These are phyloP conservation scores for Cubamyces lactineus DNA, from an alignment of 768 basidiomycete genomes.

Conservation along the genomic window DNA sequence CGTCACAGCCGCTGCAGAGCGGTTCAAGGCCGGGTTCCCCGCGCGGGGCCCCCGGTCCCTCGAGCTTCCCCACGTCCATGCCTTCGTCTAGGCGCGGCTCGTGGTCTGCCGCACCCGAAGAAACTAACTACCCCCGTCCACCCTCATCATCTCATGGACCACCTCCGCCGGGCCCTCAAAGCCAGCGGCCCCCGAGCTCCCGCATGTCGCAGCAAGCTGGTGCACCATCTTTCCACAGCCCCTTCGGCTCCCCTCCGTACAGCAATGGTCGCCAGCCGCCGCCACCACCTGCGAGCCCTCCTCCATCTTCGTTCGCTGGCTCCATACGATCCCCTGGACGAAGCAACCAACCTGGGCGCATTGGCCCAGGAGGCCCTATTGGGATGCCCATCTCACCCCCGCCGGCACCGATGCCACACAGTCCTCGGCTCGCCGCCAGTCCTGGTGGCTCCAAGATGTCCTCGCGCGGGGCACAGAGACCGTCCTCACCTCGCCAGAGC, in stretches of 20 bases:
- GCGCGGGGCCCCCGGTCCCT: constrained; percentile 15
- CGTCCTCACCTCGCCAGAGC: constrained; percentile 20
- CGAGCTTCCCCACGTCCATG: constrained; percentile 26
- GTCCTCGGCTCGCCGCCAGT: constrained; percentile 19
- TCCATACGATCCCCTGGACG: constrained; percentile 19
- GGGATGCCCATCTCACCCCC: constrained; percentile 20
- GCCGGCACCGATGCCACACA: constrained; percentile 7
- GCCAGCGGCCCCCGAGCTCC: constrained; percentile 19
- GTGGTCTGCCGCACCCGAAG: constrained; percentile 26
- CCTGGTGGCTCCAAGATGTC: constrained; percentile 25
- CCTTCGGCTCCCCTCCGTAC: constrained; percentile 20
- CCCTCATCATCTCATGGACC: constrained; percentile 24
- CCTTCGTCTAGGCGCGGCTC: constrained; percentile 30
- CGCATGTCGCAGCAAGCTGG: constrained; percentile 14
- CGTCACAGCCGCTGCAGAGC: constrained; percentile 26
- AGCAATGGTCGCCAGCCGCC: constrained; percentile 13
- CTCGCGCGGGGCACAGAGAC: neutral
- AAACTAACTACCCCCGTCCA: constrained; percentile 22
- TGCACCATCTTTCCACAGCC: constrained; percentile 13
- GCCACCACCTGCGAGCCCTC: constrained; percentile 8
- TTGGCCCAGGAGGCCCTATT: constrained; percentile 2
- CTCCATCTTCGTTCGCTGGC: constrained; percentile 5
- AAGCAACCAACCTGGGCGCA: neutral
- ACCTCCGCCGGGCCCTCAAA: constrained; percentile 3
- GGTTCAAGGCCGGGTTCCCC: constrained; percentile 26